phyloP scores from a whole-genome alignment of 306 rosid species.

The Chamaecrista fasciculata region DNA sequence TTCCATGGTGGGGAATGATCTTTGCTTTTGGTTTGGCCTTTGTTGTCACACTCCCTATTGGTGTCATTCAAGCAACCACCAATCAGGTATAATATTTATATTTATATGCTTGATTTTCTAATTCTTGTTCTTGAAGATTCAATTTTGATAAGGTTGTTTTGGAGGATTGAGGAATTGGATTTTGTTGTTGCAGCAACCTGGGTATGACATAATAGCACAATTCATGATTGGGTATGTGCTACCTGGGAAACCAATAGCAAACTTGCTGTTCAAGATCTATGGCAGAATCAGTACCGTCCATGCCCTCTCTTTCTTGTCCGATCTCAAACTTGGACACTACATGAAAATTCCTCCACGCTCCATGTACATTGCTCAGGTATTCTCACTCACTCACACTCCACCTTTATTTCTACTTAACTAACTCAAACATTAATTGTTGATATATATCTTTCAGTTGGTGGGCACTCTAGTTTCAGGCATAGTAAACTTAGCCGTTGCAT shows the following conservation, averaged over 20 bases:
- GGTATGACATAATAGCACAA: slow-evolving; percentile 96
- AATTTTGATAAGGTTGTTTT: too few species aligned
- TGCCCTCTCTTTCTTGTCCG: slow-evolving; percentile 92
- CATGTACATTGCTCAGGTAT: slow-evolving; percentile 95
- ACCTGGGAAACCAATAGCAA: slow-evolving; percentile 97
- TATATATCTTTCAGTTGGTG: too few species aligned
- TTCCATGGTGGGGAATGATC: slow-evolving; percentile 99
- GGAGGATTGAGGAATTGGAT: too few species aligned
- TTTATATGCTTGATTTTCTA: background rate
- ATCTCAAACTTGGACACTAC: slow-evolving; percentile 97
- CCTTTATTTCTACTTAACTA: too few species aligned
- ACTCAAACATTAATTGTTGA: too few species aligned
- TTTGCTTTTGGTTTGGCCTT: slow-evolving; percentile 84
- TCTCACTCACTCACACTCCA: too few species aligned
- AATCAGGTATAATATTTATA: slow-evolving; percentile 61
- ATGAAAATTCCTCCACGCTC: slow-evolving; percentile 97
- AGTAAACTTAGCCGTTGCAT: slow-evolving; percentile 87
- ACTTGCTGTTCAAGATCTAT: slow-evolving; percentile 87
- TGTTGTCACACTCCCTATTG: slow-evolving; percentile 93
- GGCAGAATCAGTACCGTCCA: slow-evolving; percentile 97
- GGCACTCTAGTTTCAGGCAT: slow-evolving; percentile 79
- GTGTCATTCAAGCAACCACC: slow-evolving; percentile 98
- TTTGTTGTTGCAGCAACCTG: slow-evolving; percentile 83
- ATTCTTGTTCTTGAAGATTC: background rate
- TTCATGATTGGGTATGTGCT: slow-evolving; percentile 88